phyloP scores from a whole-genome alignment of 2,329 filamentous ascomycete genomes.

The Claviceps arundinis region DNA sequence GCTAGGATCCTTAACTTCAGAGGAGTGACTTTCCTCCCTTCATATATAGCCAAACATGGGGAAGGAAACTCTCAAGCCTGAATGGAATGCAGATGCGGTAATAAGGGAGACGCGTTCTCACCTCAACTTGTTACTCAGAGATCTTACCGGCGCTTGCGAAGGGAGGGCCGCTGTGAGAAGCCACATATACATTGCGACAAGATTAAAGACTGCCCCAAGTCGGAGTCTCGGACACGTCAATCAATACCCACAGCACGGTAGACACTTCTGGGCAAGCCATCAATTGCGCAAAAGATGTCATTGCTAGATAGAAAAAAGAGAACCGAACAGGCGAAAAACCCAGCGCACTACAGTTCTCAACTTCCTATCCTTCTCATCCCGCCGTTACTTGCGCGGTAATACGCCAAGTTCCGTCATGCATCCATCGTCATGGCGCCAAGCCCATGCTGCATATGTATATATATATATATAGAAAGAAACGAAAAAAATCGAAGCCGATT shows the following conservation, averaged over 20 bases:
- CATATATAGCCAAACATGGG: too few relatives aligned
- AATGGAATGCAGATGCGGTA: too few relatives aligned
- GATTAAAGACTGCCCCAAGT: too few relatives aligned
- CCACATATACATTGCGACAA: too few relatives aligned
- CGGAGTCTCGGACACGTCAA: too few relatives aligned
- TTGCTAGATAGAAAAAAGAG: neutral
- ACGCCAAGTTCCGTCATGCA: constrained; percentile 7
- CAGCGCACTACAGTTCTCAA: constrained; percentile 7
- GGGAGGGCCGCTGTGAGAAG: too few relatives aligned
- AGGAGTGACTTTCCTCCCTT: too few relatives aligned
- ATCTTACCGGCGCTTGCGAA: too few relatives aligned
- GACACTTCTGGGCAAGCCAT: neutral
- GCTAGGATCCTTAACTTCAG: too few relatives aligned
- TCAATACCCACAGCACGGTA: neutral
- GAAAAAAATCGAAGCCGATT: neutral
- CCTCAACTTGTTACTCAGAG: too few relatives aligned
- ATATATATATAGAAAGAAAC: neutral
- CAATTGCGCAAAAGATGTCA: neutral
- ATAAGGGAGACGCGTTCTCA: too few relatives aligned
- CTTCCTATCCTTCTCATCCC: constrained; percentile 3
- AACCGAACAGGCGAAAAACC: constrained; percentile 3
- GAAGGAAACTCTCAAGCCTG: too few relatives aligned
- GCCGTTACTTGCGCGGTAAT: constrained; percentile 3
- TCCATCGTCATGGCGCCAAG: constrained; percentile 9
- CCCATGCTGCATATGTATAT: constrained; percentile 4